These are phyloP conservation scores for Diaporthe ilicicola DNA, from an alignment of 2,329 filamentous ascomycete species.

Conservation along the genomic window DNA sequence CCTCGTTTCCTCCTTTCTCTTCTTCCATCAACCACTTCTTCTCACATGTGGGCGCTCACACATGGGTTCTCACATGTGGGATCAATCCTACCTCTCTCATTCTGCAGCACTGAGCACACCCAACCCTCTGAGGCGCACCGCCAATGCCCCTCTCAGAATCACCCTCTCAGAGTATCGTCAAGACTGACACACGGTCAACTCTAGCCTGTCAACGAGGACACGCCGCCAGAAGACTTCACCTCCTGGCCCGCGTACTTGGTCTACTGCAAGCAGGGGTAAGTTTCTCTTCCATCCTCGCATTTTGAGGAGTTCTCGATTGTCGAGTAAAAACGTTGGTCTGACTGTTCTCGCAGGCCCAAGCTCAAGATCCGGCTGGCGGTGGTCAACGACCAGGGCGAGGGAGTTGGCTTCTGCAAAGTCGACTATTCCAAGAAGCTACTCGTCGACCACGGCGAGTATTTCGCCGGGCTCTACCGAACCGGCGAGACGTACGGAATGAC, in stretches of 20 bases:
- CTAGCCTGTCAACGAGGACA: conserved; percentile 4
- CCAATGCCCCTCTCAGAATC: background rate
- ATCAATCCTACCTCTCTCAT: too few species aligned
- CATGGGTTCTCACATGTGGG: too few species aligned
- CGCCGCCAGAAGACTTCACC: background rate
- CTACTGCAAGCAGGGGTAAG: conserved; percentile 27
- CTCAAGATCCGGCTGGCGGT: conserved; percentile 14
- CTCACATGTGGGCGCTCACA: background rate
- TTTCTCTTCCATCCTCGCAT: background rate
- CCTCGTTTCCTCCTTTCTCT: background rate
- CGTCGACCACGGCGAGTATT: conserved; percentile 24
- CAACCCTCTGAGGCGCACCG: too few species aligned
- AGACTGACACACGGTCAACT: conserved; percentile 2
- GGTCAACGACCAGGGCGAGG: background rate
- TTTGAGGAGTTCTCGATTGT: background rate
- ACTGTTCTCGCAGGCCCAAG: background rate
- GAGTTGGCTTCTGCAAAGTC: background rate
- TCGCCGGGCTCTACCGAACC: background rate
- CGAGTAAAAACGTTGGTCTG: conserved; percentile 3
- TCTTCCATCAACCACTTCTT: background rate
- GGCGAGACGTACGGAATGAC: background rate
- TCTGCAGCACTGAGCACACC: too few species aligned
- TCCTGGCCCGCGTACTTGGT: conserved; percentile 12
- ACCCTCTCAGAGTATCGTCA: background rate
- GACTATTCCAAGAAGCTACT: conserved; percentile 17